These are phyloP conservation scores for Gautieria morchelliformis DNA, from an alignment of 768 basidiomycete genomes.

Conservation along the genomic window DNA sequence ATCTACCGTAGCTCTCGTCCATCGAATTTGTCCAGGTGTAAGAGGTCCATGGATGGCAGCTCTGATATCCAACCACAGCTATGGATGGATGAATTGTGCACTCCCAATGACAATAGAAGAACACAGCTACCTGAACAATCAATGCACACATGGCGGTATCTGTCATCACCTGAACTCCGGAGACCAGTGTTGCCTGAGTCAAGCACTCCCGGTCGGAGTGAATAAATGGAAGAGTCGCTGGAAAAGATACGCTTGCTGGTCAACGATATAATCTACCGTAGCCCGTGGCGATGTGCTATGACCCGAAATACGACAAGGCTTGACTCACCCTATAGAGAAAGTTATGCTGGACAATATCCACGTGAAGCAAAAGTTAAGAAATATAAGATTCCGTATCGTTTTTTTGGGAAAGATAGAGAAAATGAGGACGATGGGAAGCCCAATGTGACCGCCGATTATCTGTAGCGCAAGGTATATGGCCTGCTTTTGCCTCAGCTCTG, in stretches of 20 bases:
- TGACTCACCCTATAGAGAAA: neutral
- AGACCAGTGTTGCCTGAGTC: neutral
- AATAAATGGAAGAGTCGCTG: neutral
- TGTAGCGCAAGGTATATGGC: neutral
- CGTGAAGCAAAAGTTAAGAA: neutral
- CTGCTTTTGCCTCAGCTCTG: neutral
- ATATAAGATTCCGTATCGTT: neutral
- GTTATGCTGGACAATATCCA: neutral
- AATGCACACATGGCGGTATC: neutral
- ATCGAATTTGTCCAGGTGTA: neutral
- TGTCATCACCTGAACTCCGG: neutral
- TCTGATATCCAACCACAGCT: neutral
- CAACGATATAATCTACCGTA: neutral
- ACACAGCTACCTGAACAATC: neutral
- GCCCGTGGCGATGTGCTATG: neutral
- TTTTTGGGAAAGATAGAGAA: neutral
- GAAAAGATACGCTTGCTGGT: neutral
- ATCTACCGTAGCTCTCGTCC: neutral
- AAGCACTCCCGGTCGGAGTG: neutral
- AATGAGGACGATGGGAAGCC: neutral
- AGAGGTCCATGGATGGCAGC: neutral
- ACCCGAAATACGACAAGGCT: neutral
- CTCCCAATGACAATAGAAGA: neutral
- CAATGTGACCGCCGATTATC: neutral
- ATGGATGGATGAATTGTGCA: neutral